Percentiles rank a stretch among this genome's conserved stretches.
Conservation (phyloP, 768 basidiomycete species). For the Leccinum ochraceum region DNA sequence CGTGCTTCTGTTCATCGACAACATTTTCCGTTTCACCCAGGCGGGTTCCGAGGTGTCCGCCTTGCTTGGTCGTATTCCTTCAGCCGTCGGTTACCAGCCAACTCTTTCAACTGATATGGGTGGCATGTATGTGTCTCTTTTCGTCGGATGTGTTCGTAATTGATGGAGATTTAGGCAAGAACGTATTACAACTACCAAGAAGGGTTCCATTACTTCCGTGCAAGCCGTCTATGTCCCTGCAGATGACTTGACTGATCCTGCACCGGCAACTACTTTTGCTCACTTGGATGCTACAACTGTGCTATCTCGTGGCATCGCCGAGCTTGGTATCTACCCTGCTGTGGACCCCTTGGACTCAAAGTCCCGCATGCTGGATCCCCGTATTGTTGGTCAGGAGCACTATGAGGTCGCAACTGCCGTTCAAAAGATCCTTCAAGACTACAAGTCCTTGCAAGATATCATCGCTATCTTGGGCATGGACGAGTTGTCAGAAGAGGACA, state of each 20-base stretch:
- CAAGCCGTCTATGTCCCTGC: constrained; percentile 99
- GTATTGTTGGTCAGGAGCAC: constrained; percentile 94
- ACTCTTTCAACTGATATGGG: constrained; percentile 99
- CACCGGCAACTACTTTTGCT: constrained; percentile 99
- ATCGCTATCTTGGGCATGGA: constrained; percentile 99
- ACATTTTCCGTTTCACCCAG: constrained; percentile 99
- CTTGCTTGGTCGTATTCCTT: constrained; percentile 99
- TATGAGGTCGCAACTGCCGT: constrained; percentile 96
- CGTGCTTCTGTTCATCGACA: constrained; percentile 99
- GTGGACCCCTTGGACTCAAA: constrained; percentile 99
- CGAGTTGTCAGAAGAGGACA: constrained; percentile 99
- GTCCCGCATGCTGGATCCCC: constrained; percentile 99
- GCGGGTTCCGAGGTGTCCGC: constrained; percentile 99
- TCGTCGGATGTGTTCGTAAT: background rate
- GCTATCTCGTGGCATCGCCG: constrained; percentile 98
- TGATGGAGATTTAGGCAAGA: constrained; percentile 71
- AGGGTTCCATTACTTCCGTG: constrained; percentile 99
- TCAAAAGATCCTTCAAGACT: constrained; percentile 96
- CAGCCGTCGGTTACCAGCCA: constrained; percentile 99
- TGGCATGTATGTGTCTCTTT: constrained; percentile 73
- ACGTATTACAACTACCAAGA: constrained; percentile 99
- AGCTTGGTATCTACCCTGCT: constrained; percentile 99
- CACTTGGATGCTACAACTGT: constrained; percentile 99
- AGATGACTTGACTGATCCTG: constrained; percentile 99
- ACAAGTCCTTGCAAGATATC: constrained; percentile 98